Conservation (phyloP, 1,284 basidiomycete species). For the Cutaneotrichosporon cutaneum region DNA sequence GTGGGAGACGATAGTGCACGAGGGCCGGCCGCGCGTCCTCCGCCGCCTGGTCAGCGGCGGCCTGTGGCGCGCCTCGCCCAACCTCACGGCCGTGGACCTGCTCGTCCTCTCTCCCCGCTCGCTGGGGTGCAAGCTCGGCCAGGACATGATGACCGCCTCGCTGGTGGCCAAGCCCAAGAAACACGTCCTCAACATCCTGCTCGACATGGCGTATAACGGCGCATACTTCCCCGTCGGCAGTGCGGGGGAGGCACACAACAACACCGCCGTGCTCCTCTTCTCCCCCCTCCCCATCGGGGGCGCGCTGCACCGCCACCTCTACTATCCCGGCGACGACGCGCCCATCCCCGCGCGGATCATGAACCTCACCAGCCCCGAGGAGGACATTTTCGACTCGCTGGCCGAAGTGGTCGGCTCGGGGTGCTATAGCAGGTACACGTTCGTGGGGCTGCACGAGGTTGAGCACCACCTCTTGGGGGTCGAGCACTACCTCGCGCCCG, state of each 20-base stretch:
- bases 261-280: neutral
- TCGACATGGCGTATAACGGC: neutral
- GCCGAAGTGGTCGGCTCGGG: neutral
- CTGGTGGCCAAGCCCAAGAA: neutral
- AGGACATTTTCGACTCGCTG: neutral
- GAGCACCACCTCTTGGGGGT: neutral
- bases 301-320: neutral
- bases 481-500: neutral
- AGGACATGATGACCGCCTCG: neutral
- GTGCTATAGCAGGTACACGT: neutral
- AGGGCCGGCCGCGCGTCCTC: neutral
- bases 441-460: neutral
- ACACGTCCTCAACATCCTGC: neutral
- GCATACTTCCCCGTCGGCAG: neutral
- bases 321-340: neutral
- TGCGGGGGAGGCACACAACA: neutral
- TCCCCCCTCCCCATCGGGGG: neutral
- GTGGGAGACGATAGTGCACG: neutral
- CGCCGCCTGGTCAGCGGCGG: neutral
- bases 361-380: neutral
- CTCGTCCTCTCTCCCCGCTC: neutral
- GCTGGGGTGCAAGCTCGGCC: neutral
- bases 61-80: neutral
- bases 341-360: neutral
- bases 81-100: neutral